Evolutionary conservation across 2,329 filamentous ascomycete species (phyloP).

Genomic region (Colletotrichum trifolii): DNA sequence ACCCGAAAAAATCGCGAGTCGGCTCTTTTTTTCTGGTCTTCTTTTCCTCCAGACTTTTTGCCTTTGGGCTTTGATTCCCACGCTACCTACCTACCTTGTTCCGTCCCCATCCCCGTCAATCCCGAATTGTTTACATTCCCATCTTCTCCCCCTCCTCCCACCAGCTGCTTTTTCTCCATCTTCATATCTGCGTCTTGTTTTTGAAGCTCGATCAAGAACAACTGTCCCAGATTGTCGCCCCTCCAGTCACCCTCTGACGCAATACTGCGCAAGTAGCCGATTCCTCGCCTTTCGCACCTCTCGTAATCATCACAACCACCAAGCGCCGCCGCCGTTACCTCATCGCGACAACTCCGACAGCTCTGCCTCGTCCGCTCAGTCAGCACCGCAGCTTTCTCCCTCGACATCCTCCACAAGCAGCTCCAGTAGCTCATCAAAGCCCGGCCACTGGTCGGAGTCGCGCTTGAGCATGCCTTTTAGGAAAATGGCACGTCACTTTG

Average conservation of each 20-base stretch:
- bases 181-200: background rate
- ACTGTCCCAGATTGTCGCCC: background rate
- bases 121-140: conserved; percentile 22
- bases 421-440: conserved; percentile 23
- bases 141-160: background rate
- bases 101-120: conserved; percentile 3
- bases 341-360: conserved; percentile 8
- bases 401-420: conserved; percentile 15
- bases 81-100: conserved; percentile 7
- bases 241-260: conserved; percentile 22
- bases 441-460: conserved; percentile 35
- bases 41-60: background rate
- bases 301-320: conserved; percentile 11
- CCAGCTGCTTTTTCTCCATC: background rate
- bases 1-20: background rate
- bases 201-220: too few species aligned
- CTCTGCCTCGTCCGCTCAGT: conserved; percentile 11
- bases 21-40: background rate
- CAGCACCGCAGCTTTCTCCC: conserved; percentile 3
- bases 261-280: conserved; percentile 23
- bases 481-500: conserved; percentile 58
- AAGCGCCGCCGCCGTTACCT: background rate
- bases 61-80: background rate
- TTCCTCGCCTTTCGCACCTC: conserved; percentile 30
- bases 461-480: conserved; percentile 44